Evolutionary conservation across 2,329 filamentous ascomycete genomes (phyloP).

Genomic region (Pseudogymnoascus sp.): DNA sequence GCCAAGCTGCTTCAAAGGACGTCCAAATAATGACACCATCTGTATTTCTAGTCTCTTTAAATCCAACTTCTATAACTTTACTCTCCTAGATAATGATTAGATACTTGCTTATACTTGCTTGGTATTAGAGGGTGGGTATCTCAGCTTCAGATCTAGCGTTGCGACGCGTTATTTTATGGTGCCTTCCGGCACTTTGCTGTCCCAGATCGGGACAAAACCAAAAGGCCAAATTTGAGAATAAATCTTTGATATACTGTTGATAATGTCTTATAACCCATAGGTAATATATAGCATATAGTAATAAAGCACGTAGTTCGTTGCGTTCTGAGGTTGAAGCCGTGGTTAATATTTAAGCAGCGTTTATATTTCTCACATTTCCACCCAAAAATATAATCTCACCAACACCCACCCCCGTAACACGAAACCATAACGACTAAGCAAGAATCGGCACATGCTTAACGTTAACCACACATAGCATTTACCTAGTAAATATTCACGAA

Average conservation of each 20-base stretch:
- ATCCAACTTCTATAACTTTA: not conserved
- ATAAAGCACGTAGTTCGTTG: not conserved
- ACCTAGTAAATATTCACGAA: not conserved
- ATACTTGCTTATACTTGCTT: not conserved
- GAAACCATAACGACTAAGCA: not conserved
- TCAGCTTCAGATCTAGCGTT: not conserved
- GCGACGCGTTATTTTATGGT: not conserved
- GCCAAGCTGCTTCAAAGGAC: not conserved
- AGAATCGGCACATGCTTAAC: not conserved
- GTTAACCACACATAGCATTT: not conserved
- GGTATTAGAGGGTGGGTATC: not conserved
- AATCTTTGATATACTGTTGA: not conserved
- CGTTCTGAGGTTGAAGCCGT: not conserved
- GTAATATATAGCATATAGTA: not conserved
- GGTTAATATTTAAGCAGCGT: not conserved
- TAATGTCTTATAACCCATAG: not conserved
- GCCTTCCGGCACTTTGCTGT: not conserved
- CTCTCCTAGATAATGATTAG: not conserved
- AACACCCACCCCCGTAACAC: not conserved
- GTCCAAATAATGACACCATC: not conserved
- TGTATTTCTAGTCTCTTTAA: not conserved
- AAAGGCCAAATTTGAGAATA: not conserved
- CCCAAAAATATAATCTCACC: not conserved
- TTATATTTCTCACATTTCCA: slow-evolving; percentile 4
- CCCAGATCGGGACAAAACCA: not conserved